A percentile compares a stretch with the other conserved stretches of the same genome.
These are phyloP conservation scores for Austropuccinia psidii DNA, from an alignment of 1,284 basidiomycete genomes.

Conservation along the genomic window DNA sequence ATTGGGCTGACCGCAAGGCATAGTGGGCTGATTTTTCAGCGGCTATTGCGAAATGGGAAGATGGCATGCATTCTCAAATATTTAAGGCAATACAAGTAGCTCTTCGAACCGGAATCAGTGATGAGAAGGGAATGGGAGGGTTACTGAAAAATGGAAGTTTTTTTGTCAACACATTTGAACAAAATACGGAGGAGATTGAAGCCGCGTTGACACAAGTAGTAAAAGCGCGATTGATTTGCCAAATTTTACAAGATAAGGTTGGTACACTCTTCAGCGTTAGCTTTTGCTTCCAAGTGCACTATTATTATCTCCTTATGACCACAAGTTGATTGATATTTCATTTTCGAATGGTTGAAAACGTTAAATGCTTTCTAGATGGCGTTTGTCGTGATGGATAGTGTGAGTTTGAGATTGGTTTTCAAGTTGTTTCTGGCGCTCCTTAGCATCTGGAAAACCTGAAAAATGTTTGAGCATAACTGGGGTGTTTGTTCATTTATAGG, in stretches of 20 bases:
- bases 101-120: conserved; percentile 12
- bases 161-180: background rate
- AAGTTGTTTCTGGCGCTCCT: too few species aligned
- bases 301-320: background rate
- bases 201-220: background rate
- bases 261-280: background rate
- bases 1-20: background rate
- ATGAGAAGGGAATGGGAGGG: background rate
- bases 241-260: background rate
- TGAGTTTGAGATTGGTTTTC: background rate
- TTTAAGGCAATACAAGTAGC: background rate
- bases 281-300: background rate
- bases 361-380: background rate
- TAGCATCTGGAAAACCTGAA: background rate
- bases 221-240: background rate
- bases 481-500: background rate
- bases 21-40: conserved; percentile 18
- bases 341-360: background rate
- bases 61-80: background rate
- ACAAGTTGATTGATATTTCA: background rate
- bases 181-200: conserved; percentile 2
- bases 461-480: background rate
- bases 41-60: conserved; percentile 1
- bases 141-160: background rate
- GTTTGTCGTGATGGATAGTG: conserved; percentile 22